Conservation (phyloP, 2,329 filamentous ascomycete genomes). For the Ceratocystis eucalypticola region DNA sequence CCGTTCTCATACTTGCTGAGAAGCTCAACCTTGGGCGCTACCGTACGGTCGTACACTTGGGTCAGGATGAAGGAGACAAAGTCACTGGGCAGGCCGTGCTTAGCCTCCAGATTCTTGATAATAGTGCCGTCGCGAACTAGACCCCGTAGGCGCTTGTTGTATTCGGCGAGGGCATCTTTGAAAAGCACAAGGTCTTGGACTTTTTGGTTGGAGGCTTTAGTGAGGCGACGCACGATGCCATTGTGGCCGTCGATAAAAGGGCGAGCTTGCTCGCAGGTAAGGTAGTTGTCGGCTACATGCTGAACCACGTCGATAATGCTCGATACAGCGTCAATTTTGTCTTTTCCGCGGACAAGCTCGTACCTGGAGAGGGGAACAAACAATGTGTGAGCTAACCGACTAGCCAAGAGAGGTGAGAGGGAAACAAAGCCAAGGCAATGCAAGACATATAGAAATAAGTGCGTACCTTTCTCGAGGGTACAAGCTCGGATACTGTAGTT, state of each 20-base stretch:
- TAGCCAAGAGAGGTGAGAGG: slow-evolving; percentile 6
- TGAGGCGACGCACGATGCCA: slow-evolving; percentile 64
- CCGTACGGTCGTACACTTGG: slow-evolving; percentile 83
- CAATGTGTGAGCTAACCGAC: slow-evolving; percentile 6
- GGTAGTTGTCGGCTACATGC: slow-evolving; percentile 60
- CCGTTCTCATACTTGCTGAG: slow-evolving; percentile 79
- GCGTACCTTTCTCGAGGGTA: slow-evolving; percentile 51
- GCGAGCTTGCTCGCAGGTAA: slow-evolving; percentile 54
- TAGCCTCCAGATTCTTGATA: slow-evolving; percentile 53
- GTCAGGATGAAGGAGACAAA: slow-evolving; percentile 69
- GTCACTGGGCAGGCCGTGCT: slow-evolving; percentile 55
- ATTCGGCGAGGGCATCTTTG: slow-evolving; percentile 56
- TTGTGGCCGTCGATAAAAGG: slow-evolving; percentile 57
- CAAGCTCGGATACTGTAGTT: slow-evolving; percentile 73
- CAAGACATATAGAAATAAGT: slow-evolving; percentile 17
- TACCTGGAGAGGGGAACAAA: slow-evolving; percentile 34
- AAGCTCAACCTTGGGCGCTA: slow-evolving; percentile 74
- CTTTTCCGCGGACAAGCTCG: slow-evolving; percentile 63
- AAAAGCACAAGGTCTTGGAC: slow-evolving; percentile 55
- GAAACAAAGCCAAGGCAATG: background rate
- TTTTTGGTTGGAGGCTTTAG: slow-evolving; percentile 56
- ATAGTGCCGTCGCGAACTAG: slow-evolving; percentile 60
- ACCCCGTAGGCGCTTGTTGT: slow-evolving; percentile 56
- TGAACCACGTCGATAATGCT: slow-evolving; percentile 59
- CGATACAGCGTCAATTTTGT: slow-evolving; percentile 63